Base-by-base conservation (phyloP, 306 rosid species). In the Prunus kanzakura region DNA sequence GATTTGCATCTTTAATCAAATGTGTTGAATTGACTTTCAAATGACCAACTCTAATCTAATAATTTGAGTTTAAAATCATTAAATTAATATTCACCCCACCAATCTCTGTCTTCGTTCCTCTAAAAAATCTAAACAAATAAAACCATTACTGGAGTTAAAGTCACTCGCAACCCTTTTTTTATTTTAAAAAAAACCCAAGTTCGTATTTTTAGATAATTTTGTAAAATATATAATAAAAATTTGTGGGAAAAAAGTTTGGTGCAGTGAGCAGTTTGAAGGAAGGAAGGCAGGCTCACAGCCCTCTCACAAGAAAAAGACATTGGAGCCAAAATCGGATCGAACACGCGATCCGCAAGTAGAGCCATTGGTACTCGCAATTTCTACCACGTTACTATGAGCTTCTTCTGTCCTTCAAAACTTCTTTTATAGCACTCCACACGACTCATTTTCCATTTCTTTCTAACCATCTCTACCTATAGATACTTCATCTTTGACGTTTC, bases 291-390 rank as follows among this genome's bases (percentile, higher is more conserved):
- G 38, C 23, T 10, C 23, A 8, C 14, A 20, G 6, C 38, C 27
- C 14, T 18, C 11, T 13, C 29, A 0, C n/a, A 55, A 38, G 65
- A 56, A 32, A 51, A 71, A n/a, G 75, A 71, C 11, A 71, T 11
- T 19, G 63, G 75, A 71, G 64, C 50, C 30, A 32, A 71, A 72
- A 35, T 35, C 67, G 76, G 76, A 72, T 72, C 67, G 43, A 38
- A 66, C 76, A 72, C 67, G 55, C 67, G 67, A 72, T 23, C 41
- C 76, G 18, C 41, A 23, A 32, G 4, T 41, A 15, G 12, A 20
- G 51, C n/a, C 20, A 16, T 30, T 30, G 11, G 30, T 27, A 13
- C 20, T 62, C 67, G n/a, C 43, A 30, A 13, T 29, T 15, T 16
- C 67, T 0, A 14, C n/a, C 67, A 62, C 67, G 3, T 60, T 60